phyloP scores from a whole-genome alignment of 202 grass and related monocot species.

The Saccharum hybrid region DNA sequence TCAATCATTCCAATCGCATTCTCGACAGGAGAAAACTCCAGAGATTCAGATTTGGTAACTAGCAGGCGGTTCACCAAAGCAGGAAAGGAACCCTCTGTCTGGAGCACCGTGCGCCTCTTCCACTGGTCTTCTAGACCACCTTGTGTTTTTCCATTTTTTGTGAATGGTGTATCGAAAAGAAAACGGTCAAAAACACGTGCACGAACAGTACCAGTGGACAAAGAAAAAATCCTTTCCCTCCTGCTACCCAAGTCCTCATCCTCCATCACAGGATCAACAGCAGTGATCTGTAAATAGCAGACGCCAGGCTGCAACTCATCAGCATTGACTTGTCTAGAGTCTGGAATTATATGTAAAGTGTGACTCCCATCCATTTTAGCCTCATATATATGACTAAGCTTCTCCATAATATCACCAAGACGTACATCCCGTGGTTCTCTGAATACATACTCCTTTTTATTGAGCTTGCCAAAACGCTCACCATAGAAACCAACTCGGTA shows the following conservation, averaged over 20 bases:
- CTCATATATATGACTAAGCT: constrained; percentile 93
- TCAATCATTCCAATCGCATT: constrained; percentile 99
- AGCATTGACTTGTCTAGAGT: constrained; percentile 96
- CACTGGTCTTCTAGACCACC: constrained; percentile 94
- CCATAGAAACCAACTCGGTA: constrained; percentile 98
- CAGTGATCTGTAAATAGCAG: constrained; percentile 97
- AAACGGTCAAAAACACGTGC: constrained; percentile 93
- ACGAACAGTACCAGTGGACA: constrained; percentile 81
- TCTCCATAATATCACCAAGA: constrained; percentile 98
- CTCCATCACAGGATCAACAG: constrained; percentile 99
- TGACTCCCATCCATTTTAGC: constrained; percentile 88
- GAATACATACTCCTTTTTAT: constrained; percentile 91
- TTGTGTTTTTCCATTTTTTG: constrained; percentile 98
- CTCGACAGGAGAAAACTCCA: constrained; percentile 97
- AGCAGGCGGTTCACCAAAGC: constrained; percentile 88
- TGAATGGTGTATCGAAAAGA: constrained; percentile 95
- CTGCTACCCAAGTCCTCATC: constrained; percentile 92
- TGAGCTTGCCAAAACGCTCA: constrained; percentile 82
- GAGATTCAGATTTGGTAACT: constrained; percentile 87
- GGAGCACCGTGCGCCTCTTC: constrained; percentile 94
- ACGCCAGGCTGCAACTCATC: constrained; percentile 89
- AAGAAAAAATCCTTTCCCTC: constrained; percentile 94
- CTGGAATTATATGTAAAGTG: constrained; percentile 93
- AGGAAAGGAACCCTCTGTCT: constrained; percentile 94
- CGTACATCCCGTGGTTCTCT: constrained; percentile 91